phyloP scores from a whole-genome alignment of 1,139 yeast species.

The Hyphopichia buzzinii region DNA sequence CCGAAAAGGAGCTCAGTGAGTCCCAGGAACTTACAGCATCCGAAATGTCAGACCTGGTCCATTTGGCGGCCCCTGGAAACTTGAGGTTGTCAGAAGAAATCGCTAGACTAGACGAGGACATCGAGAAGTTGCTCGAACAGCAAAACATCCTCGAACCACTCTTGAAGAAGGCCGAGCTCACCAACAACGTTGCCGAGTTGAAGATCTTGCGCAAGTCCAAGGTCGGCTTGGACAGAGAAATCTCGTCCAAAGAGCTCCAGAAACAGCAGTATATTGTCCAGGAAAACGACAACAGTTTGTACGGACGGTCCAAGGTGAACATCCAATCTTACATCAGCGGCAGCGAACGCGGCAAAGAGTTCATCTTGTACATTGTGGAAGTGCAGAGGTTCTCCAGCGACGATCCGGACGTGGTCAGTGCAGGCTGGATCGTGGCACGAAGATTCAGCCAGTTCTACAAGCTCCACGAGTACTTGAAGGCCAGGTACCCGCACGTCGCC shows the following conservation, averaged over 20 bases:
- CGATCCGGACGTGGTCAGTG: slow-evolving; percentile 47
- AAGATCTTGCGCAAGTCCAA: slow-evolving; percentile 67
- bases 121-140: slow-evolving; percentile 64
- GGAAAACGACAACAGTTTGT: slow-evolving; percentile 77
- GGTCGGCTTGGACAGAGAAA: slow-evolving; percentile 63
- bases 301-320: slow-evolving; percentile 61
- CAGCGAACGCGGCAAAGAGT: slow-evolving; percentile 56
- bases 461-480: slow-evolving; percentile 63
- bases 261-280: slow-evolving; percentile 81
- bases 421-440: slow-evolving; percentile 89
- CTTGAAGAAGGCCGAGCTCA: slow-evolving; percentile 75
- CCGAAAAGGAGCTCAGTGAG: slow-evolving; percentile 14
- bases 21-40: slow-evolving; percentile 12
- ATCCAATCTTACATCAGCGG: slow-evolving; percentile 69
- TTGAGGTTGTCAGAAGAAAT: slow-evolving; percentile 69
- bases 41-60: slow-evolving; percentile 19
- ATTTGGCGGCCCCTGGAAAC: slow-evolving; percentile 68
- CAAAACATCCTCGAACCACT: slow-evolving; percentile 63
- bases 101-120: slow-evolving; percentile 50
- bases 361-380: slow-evolving; percentile 71
- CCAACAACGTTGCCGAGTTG: slow-evolving; percentile 69
- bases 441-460: slow-evolving; percentile 81
- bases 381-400: slow-evolving; percentile 56
- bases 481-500: slow-evolving; percentile 50
- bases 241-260: slow-evolving; percentile 67